A percentile compares a stretch with the other conserved stretches of the same genome.
phyloP scores from a whole-genome alignment of 73 alveolate species.

The Paramecium bursaria region DNA sequence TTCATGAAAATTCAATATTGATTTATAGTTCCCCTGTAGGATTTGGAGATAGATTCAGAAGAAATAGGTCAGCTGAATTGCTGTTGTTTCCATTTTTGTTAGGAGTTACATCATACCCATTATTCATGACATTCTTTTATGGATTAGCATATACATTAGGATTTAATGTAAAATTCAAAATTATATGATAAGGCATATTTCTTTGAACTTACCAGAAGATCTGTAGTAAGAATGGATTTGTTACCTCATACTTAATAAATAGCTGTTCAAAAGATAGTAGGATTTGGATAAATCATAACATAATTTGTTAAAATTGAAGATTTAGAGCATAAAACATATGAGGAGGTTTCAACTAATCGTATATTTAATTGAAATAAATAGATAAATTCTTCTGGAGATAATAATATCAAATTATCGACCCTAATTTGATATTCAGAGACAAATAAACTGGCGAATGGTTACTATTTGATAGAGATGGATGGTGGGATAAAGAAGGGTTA shows the following conservation, averaged over 20 bases:
- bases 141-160: conserved; percentile 1
- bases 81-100: conserved; percentile 4
- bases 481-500: conserved; percentile 68
- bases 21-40: conserved; percentile 16
- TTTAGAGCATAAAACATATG: conserved; percentile 61
- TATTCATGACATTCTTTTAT: neutral
- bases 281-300: conserved; percentile 61
- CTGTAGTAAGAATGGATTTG: conserved; percentile 67
- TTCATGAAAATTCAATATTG: conserved; percentile 30
- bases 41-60: conserved; percentile 48
- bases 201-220: conserved; percentile 70
- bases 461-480: conserved; percentile 63
- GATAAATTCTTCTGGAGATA: conserved; percentile 70
- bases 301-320: conserved; percentile 54
- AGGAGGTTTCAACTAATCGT: conserved; percentile 48
- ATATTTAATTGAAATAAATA: neutral
- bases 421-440: conserved; percentile 58
- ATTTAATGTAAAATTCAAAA: neutral
- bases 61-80: conserved; percentile 22
- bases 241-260: conserved; percentile 67
- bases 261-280: conserved; percentile 60
- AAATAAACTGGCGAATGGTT: conserved; percentile 66
- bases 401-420: conserved; percentile 49
- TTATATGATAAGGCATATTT: conserved; percentile 61
- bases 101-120: conserved; percentile 26